A percentile compares a stretch with the other conserved stretches of the same genome.
Evolutionary conservation across 371 early-diverging fungal species (phyloP).

Genomic region (Syncephalastrum racemosum): DNA sequence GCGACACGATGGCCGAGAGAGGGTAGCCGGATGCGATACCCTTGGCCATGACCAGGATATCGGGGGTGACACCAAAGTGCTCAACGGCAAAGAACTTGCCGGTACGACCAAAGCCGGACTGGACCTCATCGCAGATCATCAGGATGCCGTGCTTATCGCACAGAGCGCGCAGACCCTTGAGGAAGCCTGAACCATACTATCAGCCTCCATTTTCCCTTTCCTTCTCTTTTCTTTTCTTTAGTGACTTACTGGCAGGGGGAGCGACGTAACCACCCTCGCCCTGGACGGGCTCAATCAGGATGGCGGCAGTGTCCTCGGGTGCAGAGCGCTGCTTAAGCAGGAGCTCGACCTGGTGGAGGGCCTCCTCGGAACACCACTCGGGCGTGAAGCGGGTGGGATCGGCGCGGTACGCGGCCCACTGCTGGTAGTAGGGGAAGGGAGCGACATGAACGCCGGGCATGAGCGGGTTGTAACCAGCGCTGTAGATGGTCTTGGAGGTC

Average conservation of each 20-base stretch:
- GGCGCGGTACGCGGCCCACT: conserved; percentile 45
- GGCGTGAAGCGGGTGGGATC: conserved; percentile 37
- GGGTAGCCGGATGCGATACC: conserved; percentile 54
- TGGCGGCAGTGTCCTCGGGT: conserved; percentile 64
- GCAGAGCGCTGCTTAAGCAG: conserved; percentile 51
- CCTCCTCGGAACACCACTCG: conserved; percentile 49
- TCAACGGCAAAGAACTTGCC: conserved; percentile 47
- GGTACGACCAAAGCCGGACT: conserved; percentile 34
- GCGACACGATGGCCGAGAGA: conserved; percentile 43
- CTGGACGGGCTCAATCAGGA: conserved; percentile 80
- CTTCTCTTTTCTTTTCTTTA: neutral
- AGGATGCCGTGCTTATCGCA: conserved; percentile 53
- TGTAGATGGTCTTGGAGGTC: conserved; percentile 57
- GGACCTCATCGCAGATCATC: conserved; percentile 37
- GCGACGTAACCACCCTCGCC: conserved; percentile 85
- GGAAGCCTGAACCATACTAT: conserved; percentile 34
- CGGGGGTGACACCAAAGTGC: conserved; percentile 36
- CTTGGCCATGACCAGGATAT: conserved; percentile 54
- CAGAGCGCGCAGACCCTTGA: conserved; percentile 59
- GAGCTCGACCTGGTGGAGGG: conserved; percentile 48
- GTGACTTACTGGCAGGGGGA: conserved; percentile 59
- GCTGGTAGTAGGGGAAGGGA: conserved; percentile 54
- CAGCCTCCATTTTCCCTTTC: neutral
- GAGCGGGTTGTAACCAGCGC: conserved; percentile 52
- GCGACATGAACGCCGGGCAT: conserved; percentile 60